Evolutionary conservation across 1,284 basidiomycete genomes (phyloP).

Genomic region (Ganoderma leucocontextum): DNA sequence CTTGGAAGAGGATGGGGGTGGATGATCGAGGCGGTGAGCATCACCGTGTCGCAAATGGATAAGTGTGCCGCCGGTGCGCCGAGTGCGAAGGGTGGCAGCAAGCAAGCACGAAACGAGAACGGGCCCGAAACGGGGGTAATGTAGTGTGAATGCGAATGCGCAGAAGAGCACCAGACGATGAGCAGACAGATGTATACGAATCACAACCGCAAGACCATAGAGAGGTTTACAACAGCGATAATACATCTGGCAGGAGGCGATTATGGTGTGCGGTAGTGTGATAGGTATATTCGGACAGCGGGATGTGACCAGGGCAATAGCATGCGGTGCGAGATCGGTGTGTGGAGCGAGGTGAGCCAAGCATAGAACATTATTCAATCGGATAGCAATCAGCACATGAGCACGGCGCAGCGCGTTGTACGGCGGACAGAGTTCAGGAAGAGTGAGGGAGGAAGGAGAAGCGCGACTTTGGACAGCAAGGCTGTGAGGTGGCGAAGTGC

Average conservation of each 20-base stretch:
- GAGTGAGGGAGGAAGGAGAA: background rate
- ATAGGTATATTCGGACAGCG: background rate
- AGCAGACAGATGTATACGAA: background rate
- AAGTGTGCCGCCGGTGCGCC: background rate
- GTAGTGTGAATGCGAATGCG: background rate
- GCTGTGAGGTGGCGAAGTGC: background rate
- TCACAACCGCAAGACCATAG: background rate
- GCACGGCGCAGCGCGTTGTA: background rate
- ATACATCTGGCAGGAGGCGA: slow-evolving; percentile 1
- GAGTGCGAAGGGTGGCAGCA: background rate
- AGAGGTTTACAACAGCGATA: background rate
- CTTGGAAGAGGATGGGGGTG: background rate
- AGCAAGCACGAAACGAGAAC: background rate
- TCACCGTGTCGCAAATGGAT: background rate
- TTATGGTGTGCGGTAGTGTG: background rate
- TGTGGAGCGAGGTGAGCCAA: background rate
- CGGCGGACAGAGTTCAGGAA: background rate
- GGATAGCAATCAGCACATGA: slow-evolving; percentile 2
- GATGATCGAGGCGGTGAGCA: background rate
- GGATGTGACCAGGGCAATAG: background rate
- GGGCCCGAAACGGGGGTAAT: background rate
- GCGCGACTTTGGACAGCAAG: slow-evolving; percentile 2
- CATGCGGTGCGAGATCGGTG: background rate
- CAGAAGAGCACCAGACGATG: background rate
- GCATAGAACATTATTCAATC: slow-evolving; percentile 2